Evolutionary conservation across 148 eudicot genomes (phyloP), one percentile per base, ranked within the genome.

Genomic region (Mesembryanthemum crystallinum): DNA sequence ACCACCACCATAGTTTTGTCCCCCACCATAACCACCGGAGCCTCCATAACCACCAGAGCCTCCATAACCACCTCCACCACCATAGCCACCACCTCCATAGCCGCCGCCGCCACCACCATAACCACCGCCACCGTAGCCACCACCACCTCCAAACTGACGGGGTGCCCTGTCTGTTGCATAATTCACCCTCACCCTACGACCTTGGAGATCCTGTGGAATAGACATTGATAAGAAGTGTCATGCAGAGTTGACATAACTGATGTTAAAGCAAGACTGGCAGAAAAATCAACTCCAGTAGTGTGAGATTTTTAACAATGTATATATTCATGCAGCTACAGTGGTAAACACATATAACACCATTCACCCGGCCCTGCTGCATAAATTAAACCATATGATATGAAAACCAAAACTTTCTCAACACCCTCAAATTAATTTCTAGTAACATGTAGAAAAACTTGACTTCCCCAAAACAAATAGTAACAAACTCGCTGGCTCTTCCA

Each of bases 111-210:
- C 82, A 13, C 82, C 79, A 43, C 54, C 73, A 42, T 28, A 6
- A 23, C 82, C 82, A 21, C 87, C 87, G 20, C 83, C 80, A 58
- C 81, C 63, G 29, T 71, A 67, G 18, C 76, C 75, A 20, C 81
- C 81, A 4, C 78, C 78, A 6, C 76, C 83, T 43, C 69, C 87
- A 23, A 71, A 86, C 3, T 61, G 28, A 24, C 86, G 73, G 15
- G 84, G 89, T 30, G 92, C 62, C 83, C 92, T 95, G n/a, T 90
- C 98, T 73, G 88, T 76, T 43, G 98, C 98, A 78, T 79, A 89
- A 74, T 80, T 80, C 76, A 95, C 97, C 73, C 83, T 88, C 64
- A 95, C 82, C 21, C 14, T 80, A 55, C 98, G 97, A 47, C 98
- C 97, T 9, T 90, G 88, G 33, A 95, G 79, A 0, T 92, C 97